Base-by-base conservation (phyloP, 1,284 basidiomycete genomes). In the Papiliotrema flavescens region DNA sequence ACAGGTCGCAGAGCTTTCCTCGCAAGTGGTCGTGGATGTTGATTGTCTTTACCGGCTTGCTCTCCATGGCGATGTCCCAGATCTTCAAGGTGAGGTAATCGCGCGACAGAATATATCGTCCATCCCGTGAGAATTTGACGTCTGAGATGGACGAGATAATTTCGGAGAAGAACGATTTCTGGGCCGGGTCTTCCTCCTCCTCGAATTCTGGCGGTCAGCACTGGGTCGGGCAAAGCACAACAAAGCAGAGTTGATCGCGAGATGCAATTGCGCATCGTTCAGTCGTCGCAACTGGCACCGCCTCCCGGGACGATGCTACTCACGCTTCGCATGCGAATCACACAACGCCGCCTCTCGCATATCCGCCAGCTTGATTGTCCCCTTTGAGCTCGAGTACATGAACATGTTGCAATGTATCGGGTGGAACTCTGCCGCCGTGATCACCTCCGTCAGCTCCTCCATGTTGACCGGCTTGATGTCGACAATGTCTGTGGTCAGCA, bases 391-490 rank as follows among this genome's bases (percentile, higher is more conserved):
- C 59, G 95, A 98, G 78, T 98, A 99, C 89, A 98, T 97, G 80
- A 99, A 98, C 53, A 92, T 80, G 76, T 98, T 98, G 85, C 96
- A 98, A 66, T 96, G 90, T 60, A 86, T 83, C 15, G 96, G 96
- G 73, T 98, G 96, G 79, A 98, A 98, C 78, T 99, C 96, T 54
- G 96, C 92, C 3, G 95, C 93, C 11, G 96, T 99, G 77, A 99
- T 98, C 74, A 99, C 96, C 76, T 99, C 96, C 15, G 96, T 98
- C 52, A 99, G 82, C 76, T 99, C 96, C 73, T 99, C 96, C 96
- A 99, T 98, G 79, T 98, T 98, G 70, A 92, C 87, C 0, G 96
- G 96, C 76, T 99, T 99, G 83, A 99, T 98, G 78, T 99, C 96
- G 62, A 99, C 94, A 71, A 99, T 98, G 79, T 99, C 94, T 98